phyloP scores from a whole-genome alignment of 2,329 filamentous ascomycete species.

The Waltergamsia citrina region DNA sequence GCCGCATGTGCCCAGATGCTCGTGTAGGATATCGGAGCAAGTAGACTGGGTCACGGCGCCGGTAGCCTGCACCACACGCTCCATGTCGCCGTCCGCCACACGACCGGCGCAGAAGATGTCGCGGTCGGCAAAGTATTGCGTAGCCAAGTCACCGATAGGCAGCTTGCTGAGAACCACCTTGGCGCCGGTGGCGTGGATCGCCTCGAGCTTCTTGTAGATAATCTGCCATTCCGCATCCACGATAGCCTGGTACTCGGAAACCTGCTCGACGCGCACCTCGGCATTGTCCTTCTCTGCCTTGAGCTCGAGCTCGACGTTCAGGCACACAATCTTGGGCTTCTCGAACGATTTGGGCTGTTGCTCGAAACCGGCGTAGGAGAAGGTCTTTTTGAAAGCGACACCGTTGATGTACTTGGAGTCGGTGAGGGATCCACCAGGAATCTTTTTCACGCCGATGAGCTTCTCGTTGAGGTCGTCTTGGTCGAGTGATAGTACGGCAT shows the following conservation, averaged over 20 bases:
- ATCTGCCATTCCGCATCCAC: slow-evolving; percentile 99
- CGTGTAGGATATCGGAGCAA: slow-evolving; percentile 84
- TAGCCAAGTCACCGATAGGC: slow-evolving; percentile 93
- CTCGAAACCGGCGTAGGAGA: slow-evolving; percentile 97
- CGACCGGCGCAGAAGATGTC: slow-evolving; percentile 97
- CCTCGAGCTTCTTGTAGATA: slow-evolving; percentile 98
- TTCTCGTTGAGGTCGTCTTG: slow-evolving; percentile 97
- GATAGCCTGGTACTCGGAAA: slow-evolving; percentile 98
- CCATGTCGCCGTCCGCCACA: slow-evolving; percentile 84
- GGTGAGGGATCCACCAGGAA: slow-evolving; percentile 89
- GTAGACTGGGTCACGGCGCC: slow-evolving; percentile 90
- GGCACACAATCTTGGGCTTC: slow-evolving; percentile 90
- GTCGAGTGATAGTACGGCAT: slow-evolving; percentile 89
- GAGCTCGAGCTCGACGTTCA: slow-evolving; percentile 95
- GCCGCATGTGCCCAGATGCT: slow-evolving; percentile 87
- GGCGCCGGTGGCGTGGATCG: slow-evolving; percentile 83
- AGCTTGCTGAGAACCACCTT: slow-evolving; percentile 97
- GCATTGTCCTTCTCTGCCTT: slow-evolving; percentile 99
- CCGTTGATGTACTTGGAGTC: slow-evolving; percentile 96
- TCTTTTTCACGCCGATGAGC: slow-evolving; percentile 96
- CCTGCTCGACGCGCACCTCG: slow-evolving; percentile 94
- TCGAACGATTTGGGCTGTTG: slow-evolving; percentile 95
- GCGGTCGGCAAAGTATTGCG: slow-evolving; percentile 95
- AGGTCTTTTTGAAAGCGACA: slow-evolving; percentile 99
- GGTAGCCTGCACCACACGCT: slow-evolving; percentile 90